Percentiles rank a stretch among this genome's conserved stretches.
phyloP scores from a whole-genome alignment of 805 yeast species.

The Candida michaelii region DNA sequence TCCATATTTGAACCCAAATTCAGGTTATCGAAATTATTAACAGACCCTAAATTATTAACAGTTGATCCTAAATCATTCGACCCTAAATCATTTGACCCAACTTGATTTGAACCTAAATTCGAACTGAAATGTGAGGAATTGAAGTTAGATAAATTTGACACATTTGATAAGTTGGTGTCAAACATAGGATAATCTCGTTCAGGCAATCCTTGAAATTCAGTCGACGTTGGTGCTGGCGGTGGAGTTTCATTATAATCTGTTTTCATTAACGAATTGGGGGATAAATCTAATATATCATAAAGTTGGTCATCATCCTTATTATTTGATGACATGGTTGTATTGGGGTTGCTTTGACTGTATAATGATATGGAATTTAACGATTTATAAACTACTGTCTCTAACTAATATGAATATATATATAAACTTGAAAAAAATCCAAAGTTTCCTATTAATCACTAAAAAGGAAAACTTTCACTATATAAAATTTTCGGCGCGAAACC shows the following conservation, averaged over 20 bases:
- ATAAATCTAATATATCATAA: constrained; percentile 30
- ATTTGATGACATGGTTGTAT: constrained; percentile 1
- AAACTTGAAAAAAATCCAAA: no score
- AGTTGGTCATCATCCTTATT: constrained; percentile 20
- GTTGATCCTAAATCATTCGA: background rate
- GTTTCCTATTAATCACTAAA: no score
- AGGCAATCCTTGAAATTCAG: constrained; percentile 16
- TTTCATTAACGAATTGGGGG: constrained; percentile 20
- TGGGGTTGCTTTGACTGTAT: background rate
- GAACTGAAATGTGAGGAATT: constrained; percentile 1
- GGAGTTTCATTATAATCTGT: constrained; percentile 11
- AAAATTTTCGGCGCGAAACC: constrained; percentile 1
- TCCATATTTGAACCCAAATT: constrained; percentile 1
- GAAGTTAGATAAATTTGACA: constrained; percentile 1
- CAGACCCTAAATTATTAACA: background rate
- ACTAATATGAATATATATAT: no score
- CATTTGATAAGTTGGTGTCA: constrained; percentile 2
- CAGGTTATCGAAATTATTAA: background rate
- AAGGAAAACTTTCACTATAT: background rate
- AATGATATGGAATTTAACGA: no score
- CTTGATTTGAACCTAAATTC: background rate
- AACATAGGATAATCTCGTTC: constrained; percentile 6
- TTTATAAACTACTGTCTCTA: background rate
- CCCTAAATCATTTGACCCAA: background rate
- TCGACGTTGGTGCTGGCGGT: constrained; percentile 18